Evolutionary conservation across 306 rosid genomes (phyloP).

Genomic region (Chamaecrista fasciculata): DNA sequence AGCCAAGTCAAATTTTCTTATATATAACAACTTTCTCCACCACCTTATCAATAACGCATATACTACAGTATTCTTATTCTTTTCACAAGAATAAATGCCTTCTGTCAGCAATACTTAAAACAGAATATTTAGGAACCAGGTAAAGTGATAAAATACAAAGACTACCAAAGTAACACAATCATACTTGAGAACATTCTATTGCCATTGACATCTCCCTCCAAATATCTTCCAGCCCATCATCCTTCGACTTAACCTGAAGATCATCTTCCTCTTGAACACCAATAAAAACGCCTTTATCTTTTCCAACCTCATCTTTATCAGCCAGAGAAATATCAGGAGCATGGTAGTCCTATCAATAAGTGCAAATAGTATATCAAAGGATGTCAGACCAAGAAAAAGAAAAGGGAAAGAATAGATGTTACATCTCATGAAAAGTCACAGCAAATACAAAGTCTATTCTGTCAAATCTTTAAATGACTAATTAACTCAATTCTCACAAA

Average conservation of each 20-base stretch:
- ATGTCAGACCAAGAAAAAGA: constrained; percentile 27
- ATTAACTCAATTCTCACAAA: background rate
- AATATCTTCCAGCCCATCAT: constrained; percentile 70
- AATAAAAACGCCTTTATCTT: constrained; percentile 60
- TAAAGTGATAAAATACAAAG: background rate
- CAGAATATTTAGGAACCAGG: background rate
- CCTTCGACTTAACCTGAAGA: constrained; percentile 35
- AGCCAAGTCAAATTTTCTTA: constrained; percentile 13
- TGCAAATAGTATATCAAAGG: constrained; percentile 22
- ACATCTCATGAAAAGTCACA: constrained; percentile 11
- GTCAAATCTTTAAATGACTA: background rate
- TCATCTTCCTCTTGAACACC: constrained; percentile 60
- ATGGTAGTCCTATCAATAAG: constrained; percentile 38
- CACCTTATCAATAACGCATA: too few species aligned
- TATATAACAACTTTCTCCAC: background rate
- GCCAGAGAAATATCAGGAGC: constrained; percentile 30
- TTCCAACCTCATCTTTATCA: constrained; percentile 26
- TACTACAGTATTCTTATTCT: too few species aligned
- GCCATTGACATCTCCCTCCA: constrained; percentile 92
- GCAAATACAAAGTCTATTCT: constrained; percentile 9
- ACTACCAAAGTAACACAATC: constrained; percentile 9
- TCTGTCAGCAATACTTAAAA: background rate
- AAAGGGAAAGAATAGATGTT: background rate
- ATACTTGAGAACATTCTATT: constrained; percentile 75
- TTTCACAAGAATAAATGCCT: background rate